These are phyloP conservation scores for Eimeria sp. DNA, from an alignment of 169 alveolate genomes.

Conservation along the genomic window DNA sequence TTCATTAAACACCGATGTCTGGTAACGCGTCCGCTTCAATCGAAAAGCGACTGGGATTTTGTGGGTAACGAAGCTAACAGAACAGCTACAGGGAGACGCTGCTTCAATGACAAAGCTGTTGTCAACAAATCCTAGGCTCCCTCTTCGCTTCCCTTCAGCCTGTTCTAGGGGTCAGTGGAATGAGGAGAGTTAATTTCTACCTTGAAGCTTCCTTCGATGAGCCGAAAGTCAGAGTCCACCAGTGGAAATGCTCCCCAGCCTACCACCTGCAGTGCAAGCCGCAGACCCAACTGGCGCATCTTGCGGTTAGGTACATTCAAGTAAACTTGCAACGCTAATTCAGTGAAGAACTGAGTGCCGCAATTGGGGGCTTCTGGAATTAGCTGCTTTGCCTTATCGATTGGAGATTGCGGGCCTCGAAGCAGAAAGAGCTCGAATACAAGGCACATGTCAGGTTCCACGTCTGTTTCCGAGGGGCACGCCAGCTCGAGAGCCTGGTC, in stretches of 20 bases:
- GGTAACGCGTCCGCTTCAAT: background rate
- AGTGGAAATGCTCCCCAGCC: slow-evolving; percentile 89
- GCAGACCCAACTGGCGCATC: background rate
- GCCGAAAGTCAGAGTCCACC: slow-evolving; percentile 86
- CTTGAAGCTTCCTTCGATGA: slow-evolving; percentile 88
- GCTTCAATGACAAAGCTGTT: background rate
- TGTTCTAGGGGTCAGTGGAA: background rate
- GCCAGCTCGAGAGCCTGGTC: slow-evolving; percentile 82
- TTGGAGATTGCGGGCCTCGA: slow-evolving; percentile 81
- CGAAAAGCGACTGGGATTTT: background rate
- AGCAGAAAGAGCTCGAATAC: slow-evolving; percentile 86
- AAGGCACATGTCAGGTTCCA: slow-evolving; percentile 87
- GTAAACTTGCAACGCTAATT: background rate
- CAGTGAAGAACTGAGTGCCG: background rate
- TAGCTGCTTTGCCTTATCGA: slow-evolving; percentile 82
- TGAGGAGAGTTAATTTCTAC: slow-evolving; percentile 45
- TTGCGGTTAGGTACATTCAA: background rate
- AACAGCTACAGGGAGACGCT: background rate
- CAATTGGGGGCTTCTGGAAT: background rate
- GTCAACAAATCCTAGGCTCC: background rate
- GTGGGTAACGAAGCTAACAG: background rate
- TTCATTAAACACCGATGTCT: background rate
- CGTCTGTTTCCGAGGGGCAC: slow-evolving; percentile 86
- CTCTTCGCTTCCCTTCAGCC: background rate
- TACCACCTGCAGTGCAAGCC: slow-evolving; percentile 57